These are phyloP conservation scores for Suhomyces sp. DNA, from an alignment of 805 yeast species.

Conservation along the genomic window DNA sequence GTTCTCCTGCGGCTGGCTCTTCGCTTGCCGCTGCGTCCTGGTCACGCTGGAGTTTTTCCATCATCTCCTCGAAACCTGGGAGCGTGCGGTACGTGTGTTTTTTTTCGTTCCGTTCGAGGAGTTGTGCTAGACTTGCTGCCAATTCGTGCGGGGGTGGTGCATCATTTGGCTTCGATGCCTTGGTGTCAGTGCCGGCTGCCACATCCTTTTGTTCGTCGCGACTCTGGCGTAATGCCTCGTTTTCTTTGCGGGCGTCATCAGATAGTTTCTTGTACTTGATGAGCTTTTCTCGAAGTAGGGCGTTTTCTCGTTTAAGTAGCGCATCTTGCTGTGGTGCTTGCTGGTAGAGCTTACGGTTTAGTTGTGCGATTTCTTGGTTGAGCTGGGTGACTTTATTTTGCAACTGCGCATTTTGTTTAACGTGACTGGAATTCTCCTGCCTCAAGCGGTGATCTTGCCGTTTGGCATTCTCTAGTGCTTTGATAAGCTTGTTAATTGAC, in stretches of 20 bases:
- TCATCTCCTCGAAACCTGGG: constrained; percentile 8
- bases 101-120: background rate
- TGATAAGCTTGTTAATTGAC: constrained; percentile 26
- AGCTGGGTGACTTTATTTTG: constrained; percentile 11
- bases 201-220: background rate
- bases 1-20: background rate
- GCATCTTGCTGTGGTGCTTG: constrained; percentile 17
- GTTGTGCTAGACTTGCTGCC: background rate
- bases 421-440: background rate
- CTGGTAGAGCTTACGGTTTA: constrained; percentile 13
- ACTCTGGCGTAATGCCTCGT: constrained; percentile 2
- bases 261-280: constrained; percentile 28
- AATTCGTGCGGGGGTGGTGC: background rate
- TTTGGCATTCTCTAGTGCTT: constrained; percentile 8
- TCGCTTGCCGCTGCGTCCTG: background rate
- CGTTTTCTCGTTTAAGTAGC: constrained; percentile 24
- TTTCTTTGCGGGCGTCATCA: constrained; percentile 5
- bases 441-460: constrained; percentile 1
- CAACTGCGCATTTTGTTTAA: constrained; percentile 9
- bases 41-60: constrained; percentile 3
- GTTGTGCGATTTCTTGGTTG: constrained; percentile 10
- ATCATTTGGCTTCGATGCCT: background rate
- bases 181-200: background rate
- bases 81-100: constrained; percentile 1
- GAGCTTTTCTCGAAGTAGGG: constrained; percentile 30